A percentile compares a stretch with the other conserved stretches of the same genome.
Conservation (phyloP, 2,329 filamentous ascomycete genomes). For the Verticillium nubilum region DNA sequence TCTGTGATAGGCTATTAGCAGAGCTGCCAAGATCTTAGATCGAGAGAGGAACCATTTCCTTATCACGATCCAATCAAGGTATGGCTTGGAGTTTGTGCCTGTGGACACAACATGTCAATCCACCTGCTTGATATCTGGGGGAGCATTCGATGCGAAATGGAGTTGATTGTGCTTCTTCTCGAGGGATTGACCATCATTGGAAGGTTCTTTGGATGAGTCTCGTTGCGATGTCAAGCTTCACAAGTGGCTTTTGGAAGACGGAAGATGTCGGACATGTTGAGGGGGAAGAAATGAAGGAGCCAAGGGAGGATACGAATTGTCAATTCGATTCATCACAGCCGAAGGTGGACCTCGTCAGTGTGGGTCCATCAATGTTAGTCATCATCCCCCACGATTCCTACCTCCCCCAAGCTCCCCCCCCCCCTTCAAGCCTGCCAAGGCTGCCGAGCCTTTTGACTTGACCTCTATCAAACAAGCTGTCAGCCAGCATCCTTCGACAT, state of each 20-base stretch:
- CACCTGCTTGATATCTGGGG: not conserved
- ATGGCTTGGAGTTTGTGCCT: not conserved
- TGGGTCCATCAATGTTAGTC: not conserved
- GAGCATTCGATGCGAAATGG: not conserved
- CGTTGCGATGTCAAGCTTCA: not conserved
- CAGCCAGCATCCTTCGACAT: not conserved
- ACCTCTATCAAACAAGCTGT: not conserved
- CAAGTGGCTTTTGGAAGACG: not conserved
- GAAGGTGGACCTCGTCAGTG: not conserved
- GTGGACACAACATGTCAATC: not conserved
- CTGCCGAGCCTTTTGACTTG: not conserved
- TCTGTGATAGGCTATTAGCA: not conserved
- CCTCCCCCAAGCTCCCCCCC: not conserved
- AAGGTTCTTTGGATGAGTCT: not conserved
- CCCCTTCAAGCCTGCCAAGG: not conserved
- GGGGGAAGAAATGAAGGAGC: not conserved
- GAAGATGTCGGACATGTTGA: not conserved
- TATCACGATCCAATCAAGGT: not conserved
- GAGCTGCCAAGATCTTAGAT: not conserved
- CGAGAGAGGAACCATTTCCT: not conserved
- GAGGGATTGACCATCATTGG: not conserved
- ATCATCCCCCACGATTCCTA: not conserved
- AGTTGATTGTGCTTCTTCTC: not conserved
- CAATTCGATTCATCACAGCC: not conserved
- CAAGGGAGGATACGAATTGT: not conserved